These are phyloP conservation scores for Pseudomonodictys pantanalensis DNA, from an alignment of 495 filamentous ascomycete species.

Conservation along the genomic window DNA sequence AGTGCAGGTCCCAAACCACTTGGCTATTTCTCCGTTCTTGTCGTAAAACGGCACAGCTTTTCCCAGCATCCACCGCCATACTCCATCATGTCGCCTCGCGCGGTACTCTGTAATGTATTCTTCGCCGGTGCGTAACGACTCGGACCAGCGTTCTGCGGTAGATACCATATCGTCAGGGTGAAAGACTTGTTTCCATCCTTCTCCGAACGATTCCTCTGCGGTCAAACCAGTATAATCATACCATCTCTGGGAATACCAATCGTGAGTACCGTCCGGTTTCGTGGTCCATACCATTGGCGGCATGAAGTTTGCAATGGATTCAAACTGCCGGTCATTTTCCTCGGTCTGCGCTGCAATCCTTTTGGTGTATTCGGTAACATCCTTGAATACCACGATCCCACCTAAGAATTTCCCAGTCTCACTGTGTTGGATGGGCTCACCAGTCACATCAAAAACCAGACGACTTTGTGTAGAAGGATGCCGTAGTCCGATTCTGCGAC, in stretches of 20 bases:
- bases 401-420: slow-evolving; percentile 64
- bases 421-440: slow-evolving; percentile 57
- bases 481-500: slow-evolving; percentile 58
- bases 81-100: slow-evolving; percentile 57
- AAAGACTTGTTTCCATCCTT: slow-evolving; percentile 45
- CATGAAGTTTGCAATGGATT: slow-evolving; percentile 66
- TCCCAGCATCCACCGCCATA: slow-evolving; percentile 71
- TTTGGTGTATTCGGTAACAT: slow-evolving; percentile 61
- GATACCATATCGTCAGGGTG: slow-evolving; percentile 58
- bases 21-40: slow-evolving; percentile 59
- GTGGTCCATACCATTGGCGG: slow-evolving; percentile 70
- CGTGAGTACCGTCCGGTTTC: slow-evolving; percentile 55
- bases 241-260: slow-evolving; percentile 68
- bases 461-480: slow-evolving; percentile 46
- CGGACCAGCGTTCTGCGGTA: slow-evolving; percentile 52
- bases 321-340: slow-evolving; percentile 63
- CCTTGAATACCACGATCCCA: slow-evolving; percentile 60
- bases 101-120: slow-evolving; percentile 66
- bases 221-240: slow-evolving; percentile 68
- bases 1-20: slow-evolving; percentile 72
- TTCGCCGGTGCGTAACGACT: slow-evolving; percentile 60
- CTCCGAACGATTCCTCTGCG: slow-evolving; percentile 49
- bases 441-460: slow-evolving; percentile 57
- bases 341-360: slow-evolving; percentile 59
- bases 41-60: slow-evolving; percentile 61